Base-by-base conservation (phyloP, 1,139 yeast species). In the Yamadazyma triangularis region DNA sequence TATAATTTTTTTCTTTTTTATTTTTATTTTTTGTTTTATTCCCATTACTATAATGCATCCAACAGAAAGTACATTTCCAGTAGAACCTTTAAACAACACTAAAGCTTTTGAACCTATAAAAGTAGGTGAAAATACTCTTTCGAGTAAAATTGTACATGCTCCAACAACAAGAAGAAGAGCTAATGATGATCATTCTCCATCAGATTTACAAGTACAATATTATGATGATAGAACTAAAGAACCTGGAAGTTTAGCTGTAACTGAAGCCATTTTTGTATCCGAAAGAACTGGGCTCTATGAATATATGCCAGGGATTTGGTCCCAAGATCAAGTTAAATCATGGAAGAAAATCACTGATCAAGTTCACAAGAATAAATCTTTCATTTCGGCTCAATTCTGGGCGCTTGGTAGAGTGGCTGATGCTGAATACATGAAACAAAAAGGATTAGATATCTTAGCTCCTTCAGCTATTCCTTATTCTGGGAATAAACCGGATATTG, bases 81-180 rank as follows among this genome's bases (percentile, higher is more conserved):
- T 25, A 6, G 14, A 21, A 12, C 27, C 39, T 7, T 32, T 39
- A 21, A 33, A 24, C 3, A 43, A 41, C 23, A 46, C 53, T 16
- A 58, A 66, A 32, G 48, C 71, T 7, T 75, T 75, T 58, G 56
- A 69, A 38, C 71, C 77, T 23, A 53, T 73, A 34, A 60, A 64
- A 40, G 59, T 76, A 30, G 79, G 79, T 27, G 47, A 52, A 27
- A 34, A 47, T 14, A 35, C 53, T 42, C 38, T 60, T 42, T 37
- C 48, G 41, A 65, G 74, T 45, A 58, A 79, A 38, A 45, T 77
- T 8, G 76, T 58, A 2, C 51, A 61, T 46, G 70, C 81, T 7
- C 84, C 85, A 13, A 59, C 74, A 34, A 75, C 84, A 9, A 61
- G 81, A 54, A 53, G 51, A 44, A 64, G 81, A 50, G 68, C 74